A percentile compares a stretch with the other conserved stretches of the same genome.
Evolutionary conservation across 768 basidiomycete species (phyloP).

Genomic region (Clavulina sp.): DNA sequence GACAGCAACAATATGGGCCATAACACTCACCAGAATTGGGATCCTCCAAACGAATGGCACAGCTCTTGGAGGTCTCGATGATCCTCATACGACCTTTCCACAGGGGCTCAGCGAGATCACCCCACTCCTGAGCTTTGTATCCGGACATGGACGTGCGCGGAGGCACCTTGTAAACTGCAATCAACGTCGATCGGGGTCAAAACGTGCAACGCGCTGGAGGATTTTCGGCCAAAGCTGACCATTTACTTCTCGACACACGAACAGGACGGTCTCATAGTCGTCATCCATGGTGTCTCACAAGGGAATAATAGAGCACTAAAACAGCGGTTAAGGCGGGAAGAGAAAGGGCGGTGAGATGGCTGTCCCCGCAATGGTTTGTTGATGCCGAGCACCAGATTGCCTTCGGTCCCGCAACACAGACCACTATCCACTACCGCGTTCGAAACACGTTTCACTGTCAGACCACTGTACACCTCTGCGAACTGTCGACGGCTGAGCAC

Average conservation of each 20-base stretch:
- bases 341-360: too few species aligned
- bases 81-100: constrained; percentile 89
- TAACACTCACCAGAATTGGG: constrained; percentile 48
- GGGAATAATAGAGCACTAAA: too few species aligned
- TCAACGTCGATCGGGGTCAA: constrained; percentile 12
- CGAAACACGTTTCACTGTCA: too few species aligned
- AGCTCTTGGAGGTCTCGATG: constrained; percentile 53
- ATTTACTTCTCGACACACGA: constrained; percentile 80
- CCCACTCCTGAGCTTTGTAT: constrained; percentile 86
- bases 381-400: too few species aligned
- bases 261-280: constrained; percentile 79
- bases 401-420: too few species aligned
- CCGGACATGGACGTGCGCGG: constrained; percentile 74
- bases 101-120: constrained; percentile 60
- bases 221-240: constrained; percentile 29
- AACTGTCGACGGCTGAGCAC: too few species aligned
- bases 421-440: too few species aligned
- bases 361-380: too few species aligned
- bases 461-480: too few species aligned
- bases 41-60: constrained; percentile 66
- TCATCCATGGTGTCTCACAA: constrained; percentile 28
- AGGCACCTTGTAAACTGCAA: constrained; percentile 77
- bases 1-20: background rate
- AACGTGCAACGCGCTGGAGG: constrained; percentile 7
- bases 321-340: too few species aligned